phyloP scores from a whole-genome alignment of 2,329 filamentous ascomycete genomes.

The Capronia coronata region DNA sequence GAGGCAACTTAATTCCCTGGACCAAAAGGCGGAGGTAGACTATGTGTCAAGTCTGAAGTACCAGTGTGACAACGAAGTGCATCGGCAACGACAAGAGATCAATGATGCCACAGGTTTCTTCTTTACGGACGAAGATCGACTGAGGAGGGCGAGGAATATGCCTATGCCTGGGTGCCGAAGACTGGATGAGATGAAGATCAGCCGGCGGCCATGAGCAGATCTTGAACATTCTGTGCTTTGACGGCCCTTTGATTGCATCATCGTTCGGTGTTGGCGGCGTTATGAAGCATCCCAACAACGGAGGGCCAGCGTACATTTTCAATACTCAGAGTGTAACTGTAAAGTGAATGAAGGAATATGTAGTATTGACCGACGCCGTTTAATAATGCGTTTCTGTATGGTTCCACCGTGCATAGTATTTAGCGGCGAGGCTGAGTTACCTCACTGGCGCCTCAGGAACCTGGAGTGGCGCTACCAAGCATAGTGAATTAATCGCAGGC shows the following conservation, averaged over 20 bases:
- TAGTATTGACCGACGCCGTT: not conserved
- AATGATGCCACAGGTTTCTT: conserved; percentile 85
- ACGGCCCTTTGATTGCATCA: conserved; percentile 11
- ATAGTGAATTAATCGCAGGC: not conserved
- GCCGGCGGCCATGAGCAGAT: conserved; percentile 29
- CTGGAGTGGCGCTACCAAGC: not conserved
- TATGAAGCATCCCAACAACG: not conserved
- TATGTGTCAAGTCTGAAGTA: conserved; percentile 62
- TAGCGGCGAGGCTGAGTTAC: not conserved
- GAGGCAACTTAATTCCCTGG: conserved; percentile 66
- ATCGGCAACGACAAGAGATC: conserved; percentile 58
- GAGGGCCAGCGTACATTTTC: not conserved
- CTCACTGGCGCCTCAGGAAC: not conserved
- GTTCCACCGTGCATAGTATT: too few relatives aligned
- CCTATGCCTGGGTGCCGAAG: conserved; percentile 54
- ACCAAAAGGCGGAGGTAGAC: conserved; percentile 67
- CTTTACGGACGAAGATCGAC: conserved; percentile 69
- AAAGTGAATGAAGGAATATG: not conserved
- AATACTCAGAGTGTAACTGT: not conserved
- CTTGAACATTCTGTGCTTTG: not conserved
- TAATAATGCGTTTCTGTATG: too few relatives aligned
- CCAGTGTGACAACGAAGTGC: conserved; percentile 69
- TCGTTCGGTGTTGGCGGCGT: conserved; percentile 20
- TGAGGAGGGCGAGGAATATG: conserved; percentile 62
- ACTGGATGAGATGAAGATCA: conserved; percentile 46